Percentiles rank a stretch among this genome's conserved stretches.
These are phyloP conservation scores for Agrocybe chaxingu DNA, from an alignment of 768 basidiomycete genomes.

Conservation along the genomic window DNA sequence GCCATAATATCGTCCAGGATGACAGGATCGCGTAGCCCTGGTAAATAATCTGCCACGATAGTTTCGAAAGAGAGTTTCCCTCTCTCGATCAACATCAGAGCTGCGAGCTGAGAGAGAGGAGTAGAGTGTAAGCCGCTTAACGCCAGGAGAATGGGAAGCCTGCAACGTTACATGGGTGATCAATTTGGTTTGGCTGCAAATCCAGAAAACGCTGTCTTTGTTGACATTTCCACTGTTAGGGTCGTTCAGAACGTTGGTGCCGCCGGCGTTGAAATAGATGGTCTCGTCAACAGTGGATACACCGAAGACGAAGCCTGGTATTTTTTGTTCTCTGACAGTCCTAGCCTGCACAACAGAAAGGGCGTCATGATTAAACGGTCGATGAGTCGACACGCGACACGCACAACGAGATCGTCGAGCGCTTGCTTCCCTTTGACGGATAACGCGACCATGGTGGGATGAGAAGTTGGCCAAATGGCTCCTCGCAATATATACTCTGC, in stretches of 20 bases:
- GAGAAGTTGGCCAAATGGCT: not conserved
- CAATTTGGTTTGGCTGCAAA: slow-evolving; percentile 34
- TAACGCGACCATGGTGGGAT: slow-evolving; percentile 1
- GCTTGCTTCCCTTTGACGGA: slow-evolving; percentile 2
- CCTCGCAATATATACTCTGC: too few species aligned
- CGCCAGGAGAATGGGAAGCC: not conserved
- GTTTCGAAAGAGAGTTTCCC: slow-evolving; percentile 20
- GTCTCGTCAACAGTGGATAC: slow-evolving; percentile 20
- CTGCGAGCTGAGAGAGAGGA: slow-evolving; percentile 19
- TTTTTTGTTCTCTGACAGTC: slow-evolving; percentile 2
- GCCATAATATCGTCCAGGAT: slow-evolving; percentile 12
- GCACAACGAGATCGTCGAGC: not conserved
- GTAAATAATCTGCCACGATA: slow-evolving; percentile 17
- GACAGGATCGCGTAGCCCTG: slow-evolving; percentile 20
- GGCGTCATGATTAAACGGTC: not conserved
- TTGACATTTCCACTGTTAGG: slow-evolving; percentile 21
- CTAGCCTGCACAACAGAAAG: slow-evolving; percentile 5
- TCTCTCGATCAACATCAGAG: slow-evolving; percentile 22
- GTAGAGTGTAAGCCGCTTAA: not conserved
- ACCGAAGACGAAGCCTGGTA: slow-evolving; percentile 19
- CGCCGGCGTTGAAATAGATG: slow-evolving; percentile 23
- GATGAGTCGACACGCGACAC: too few species aligned
- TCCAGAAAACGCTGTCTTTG: slow-evolving; percentile 29
- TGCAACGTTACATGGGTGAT: slow-evolving; percentile 23
- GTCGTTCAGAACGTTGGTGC: slow-evolving; percentile 21